These are phyloP conservation scores for Astrothelium macrocarpum DNA, from an alignment of 495 filamentous ascomycete genomes.

Conservation along the genomic window DNA sequence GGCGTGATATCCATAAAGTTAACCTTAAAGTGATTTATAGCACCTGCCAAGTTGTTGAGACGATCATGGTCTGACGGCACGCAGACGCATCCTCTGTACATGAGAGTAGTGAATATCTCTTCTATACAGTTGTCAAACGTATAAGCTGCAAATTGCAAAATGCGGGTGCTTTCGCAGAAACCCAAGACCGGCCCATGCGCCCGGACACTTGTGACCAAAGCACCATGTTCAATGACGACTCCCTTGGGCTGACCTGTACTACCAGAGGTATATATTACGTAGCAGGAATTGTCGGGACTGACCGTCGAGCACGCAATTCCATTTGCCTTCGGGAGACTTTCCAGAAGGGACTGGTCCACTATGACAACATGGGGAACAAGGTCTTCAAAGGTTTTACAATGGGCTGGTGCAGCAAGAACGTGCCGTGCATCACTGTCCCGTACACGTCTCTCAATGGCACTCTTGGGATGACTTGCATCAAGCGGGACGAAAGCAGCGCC, in stretches of 20 bases:
- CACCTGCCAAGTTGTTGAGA: conserved; percentile 61
- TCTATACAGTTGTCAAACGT: conserved; percentile 83
- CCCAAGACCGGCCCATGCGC: conserved; percentile 35
- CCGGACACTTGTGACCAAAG: conserved; percentile 60
- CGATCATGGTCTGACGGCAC: conserved; percentile 69
- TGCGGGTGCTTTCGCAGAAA: conserved; percentile 57
- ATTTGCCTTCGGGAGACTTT: conserved; percentile 10
- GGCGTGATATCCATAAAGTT: conserved; percentile 82
- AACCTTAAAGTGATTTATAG: conserved; percentile 59
- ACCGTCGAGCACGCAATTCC: conserved; percentile 15
- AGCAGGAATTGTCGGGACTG: conserved; percentile 44
- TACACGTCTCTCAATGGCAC: conserved; percentile 18
- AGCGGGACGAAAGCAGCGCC: conserved; percentile 12
- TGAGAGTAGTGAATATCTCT: conserved; percentile 86
- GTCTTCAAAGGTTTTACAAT: conserved; percentile 19
- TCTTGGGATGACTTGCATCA: conserved; percentile 20
- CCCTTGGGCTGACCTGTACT: conserved; percentile 78
- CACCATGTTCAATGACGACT: conserved; percentile 64
- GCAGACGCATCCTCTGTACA: conserved; percentile 67
- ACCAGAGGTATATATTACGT: conserved; percentile 73
- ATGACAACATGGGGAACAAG: conserved; percentile 20
- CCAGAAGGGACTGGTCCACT: conserved; percentile 17
- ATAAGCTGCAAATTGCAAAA: conserved; percentile 80
- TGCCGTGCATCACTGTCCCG: conserved; percentile 17
- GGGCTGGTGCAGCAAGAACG: conserved; percentile 15